Evolutionary conservation across 2,329 filamentous ascomycete genomes (phyloP), one percentile per base, ranked within the genome.

Genomic region (Claviceps sp.): DNA sequence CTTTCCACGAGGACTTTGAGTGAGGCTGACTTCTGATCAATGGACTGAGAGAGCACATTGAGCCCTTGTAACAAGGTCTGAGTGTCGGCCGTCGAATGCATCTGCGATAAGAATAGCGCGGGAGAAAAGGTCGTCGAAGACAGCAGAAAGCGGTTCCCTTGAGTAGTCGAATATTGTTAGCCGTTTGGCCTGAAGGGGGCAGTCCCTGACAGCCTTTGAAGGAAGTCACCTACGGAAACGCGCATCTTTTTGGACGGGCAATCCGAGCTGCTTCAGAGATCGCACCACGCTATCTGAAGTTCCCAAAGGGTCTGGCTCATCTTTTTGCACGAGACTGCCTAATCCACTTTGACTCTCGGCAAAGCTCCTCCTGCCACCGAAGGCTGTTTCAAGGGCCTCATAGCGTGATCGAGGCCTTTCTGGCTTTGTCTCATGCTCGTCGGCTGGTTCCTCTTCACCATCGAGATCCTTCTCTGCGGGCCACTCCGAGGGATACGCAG

Each of bases 81-180:
- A 1, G 90, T 95, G 51, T 91, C 89, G 51, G 86, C 91, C 47
- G 82, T 79, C 54, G 86, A 83, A 66, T 98, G 94, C 57, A 94
- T 85, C 66, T 96, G 88, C 0, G 91, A 93, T 13, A 98, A 77
- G 66, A 96, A 98, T 7, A 95, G 73, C 3, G 87, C 82, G 2
- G 93, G 93, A 0, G 89, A 95, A 71, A 98, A 98, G 49, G 87
- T 90, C 13, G 91, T 97, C 16, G 91, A 97, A 11, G 90, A 96
- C 22, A 98, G 79, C 52, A 98, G 79, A 68, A 97, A 98, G 56
- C 89, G 87, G 64, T 95, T 96, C 53, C 86, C 85, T 86, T 86
- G 63, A 47, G 37, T 8, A 29, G 8, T 43, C 38, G 45, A 16
- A 44, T 34, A 34, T 16, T 11, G 54, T 62, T 54, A 64, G 57